Evolutionary conservation across 495 filamentous ascomycete genomes (phyloP), one percentile per base, ranked within the genome.

Genomic region (Penicillium pulvis): DNA sequence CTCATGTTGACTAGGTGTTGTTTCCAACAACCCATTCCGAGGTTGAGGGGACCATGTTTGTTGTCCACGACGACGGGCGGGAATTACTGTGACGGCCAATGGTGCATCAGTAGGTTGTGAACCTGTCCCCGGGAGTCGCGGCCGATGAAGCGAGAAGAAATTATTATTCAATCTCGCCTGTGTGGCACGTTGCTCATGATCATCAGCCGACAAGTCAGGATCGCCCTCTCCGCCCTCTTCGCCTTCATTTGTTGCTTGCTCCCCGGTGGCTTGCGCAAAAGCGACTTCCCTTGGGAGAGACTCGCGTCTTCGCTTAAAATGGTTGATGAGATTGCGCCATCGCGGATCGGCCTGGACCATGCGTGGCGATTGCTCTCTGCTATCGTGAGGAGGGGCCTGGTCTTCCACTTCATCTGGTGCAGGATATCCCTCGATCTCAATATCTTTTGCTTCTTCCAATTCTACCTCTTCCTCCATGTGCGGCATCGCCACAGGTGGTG

Each of bases 51-150:
- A 77, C 78, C 76, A 79, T 20, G 73, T 75, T 14, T 78, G 71
- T 42, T 78, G 76, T 24, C 71, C 72, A 12, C 85, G 77, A 5
- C 82, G 81, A 45, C 85, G 85, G 3, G 88, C 86, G 1, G 88
- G 88, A 47, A 91, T 88, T 26, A 89, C 76, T 8, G 85, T 89
- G 23, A 90, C 79, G 2, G 86, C 85, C 8, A 89, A 63, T 7
- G 68, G 70, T 1, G 74, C 68, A 36, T 71, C 61, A 6, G 61
- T 44, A 43, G 58, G 61, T 35, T 71, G 68, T 57, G 70, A 51
- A 43, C 65, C 65, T 39, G 68, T 58, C 16, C 60, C 71, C 11
- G 56, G 60, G 45, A 41, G 64, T 39, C 56, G 54, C 55, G 55
- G 72, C 48, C 63, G 68, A 56, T 61, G 64, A 53, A 70, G 61